Evolutionary conservation across 2,329 filamentous ascomycete species (phyloP).

Genomic region (Paramyrothecium roridum): DNA sequence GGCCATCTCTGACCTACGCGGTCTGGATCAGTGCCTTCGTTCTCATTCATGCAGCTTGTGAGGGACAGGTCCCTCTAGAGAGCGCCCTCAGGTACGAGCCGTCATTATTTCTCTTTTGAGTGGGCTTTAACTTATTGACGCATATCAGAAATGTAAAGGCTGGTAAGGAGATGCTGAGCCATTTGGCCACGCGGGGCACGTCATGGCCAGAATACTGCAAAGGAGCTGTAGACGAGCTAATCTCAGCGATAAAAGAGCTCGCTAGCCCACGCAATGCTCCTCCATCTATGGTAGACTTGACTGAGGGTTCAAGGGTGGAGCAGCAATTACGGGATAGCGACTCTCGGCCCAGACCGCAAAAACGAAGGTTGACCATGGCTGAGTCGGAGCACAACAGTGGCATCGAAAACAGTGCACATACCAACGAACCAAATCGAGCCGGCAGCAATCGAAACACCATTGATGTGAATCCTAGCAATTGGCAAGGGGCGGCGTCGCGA

Average conservation of each 20-base stretch:
- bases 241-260: constrained; percentile 21
- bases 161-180: constrained; percentile 21
- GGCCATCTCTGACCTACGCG: constrained; percentile 51
- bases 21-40: constrained; percentile 52
- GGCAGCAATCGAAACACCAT: too few species aligned
- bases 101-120: neutral
- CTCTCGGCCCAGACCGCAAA: neutral
- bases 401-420: neutral
- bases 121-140: neutral
- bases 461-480: too few species aligned
- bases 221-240: constrained; percentile 26
- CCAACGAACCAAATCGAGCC: neutral
- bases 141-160: constrained; percentile 20
- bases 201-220: constrained; percentile 30
- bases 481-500: neutral
- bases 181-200: constrained; percentile 24
- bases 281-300: neutral
- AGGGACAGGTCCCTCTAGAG: constrained; percentile 34
- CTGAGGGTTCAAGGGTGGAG: neutral
- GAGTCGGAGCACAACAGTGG: neutral
- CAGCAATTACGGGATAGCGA: neutral
- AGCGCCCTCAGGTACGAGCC: constrained; percentile 33
- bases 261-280: constrained; percentile 7
- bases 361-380: neutral
- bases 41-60: constrained; percentile 45